These are phyloP conservation scores for Nannizziopsis barbatae DNA, from an alignment of 2,329 filamentous ascomycete genomes.

Conservation along the genomic window DNA sequence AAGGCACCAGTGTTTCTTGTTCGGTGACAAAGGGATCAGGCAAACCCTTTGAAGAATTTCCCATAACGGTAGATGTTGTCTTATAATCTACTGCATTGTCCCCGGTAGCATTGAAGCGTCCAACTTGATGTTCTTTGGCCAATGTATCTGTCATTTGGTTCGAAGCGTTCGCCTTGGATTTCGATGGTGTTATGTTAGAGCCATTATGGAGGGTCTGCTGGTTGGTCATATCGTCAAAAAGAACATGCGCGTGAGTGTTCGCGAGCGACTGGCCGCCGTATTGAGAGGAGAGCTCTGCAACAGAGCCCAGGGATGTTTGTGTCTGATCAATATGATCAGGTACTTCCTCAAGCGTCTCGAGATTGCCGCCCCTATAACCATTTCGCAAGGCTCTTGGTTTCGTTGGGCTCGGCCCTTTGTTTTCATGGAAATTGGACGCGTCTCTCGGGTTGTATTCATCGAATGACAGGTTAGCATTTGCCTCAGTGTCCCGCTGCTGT, in stretches of 20 bases:
- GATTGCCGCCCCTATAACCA: neutral
- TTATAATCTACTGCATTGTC: neutral
- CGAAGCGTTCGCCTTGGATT: neutral
- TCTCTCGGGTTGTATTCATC: neutral
- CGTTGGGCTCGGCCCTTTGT: neutral
- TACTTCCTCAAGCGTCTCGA: neutral
- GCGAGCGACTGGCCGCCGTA: neutral
- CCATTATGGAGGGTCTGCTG: neutral
- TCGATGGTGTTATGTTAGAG: neutral
- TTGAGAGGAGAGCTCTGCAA: neutral
- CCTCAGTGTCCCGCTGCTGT: neutral
- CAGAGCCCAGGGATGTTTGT: neutral
- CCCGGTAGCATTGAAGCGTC: neutral
- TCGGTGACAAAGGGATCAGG: conserved; percentile 6
- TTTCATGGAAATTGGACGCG: neutral
- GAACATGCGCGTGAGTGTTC: conserved; percentile 2
- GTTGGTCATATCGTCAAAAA: neutral
- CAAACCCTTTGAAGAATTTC: neutral
- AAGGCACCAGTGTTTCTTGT: neutral
- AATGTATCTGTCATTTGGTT: neutral
- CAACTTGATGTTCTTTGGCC: neutral
- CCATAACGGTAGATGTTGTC: neutral
- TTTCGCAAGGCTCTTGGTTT: neutral
- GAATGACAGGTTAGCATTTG: neutral
- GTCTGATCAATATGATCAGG: neutral